Evolutionary conservation across 225 moss, liverwort and hornwort genomes (phyloP), one percentile per base, ranked within the genome.

Genomic region (Asterella californica): DNA sequence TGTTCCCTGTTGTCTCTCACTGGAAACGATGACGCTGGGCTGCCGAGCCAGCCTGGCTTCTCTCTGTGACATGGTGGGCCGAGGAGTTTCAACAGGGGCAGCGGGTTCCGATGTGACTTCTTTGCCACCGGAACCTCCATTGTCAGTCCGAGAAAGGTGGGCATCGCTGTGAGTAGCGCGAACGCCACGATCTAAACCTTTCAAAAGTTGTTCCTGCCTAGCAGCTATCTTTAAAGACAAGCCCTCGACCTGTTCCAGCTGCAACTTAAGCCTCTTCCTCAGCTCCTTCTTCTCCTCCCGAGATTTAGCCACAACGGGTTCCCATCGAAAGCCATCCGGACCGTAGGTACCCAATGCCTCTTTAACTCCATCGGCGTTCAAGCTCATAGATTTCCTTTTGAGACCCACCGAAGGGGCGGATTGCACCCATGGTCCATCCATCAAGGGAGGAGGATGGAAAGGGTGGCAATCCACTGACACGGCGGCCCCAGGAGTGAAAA

Each of bases 351-450:
- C 76, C 62, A 59, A 46, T 24, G 73, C 47, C 36, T 86, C 83
- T 45, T 82, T 89, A 27, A 72, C 87, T 24, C 90, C 92, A 38
- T 99, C 95, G 62, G 92, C 89, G 83, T 99, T 99, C 88, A 99
- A 81, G 85, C 94, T 99, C 95, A 99, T 99, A 9, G 94, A 99
- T 88, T 99, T 99, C 46, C 97, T 89, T 74, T 99, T 99, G 77
- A 94, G 84, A 81, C 87, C 87, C 87, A 87, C 84, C 78, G 80
- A 52, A 59, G 84, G 82, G 36, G 83, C 80, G 80, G 87, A 87
- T 81, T 84, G 87, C 84, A 87, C 84, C 87, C 87, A 87, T 63
- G 82, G 79, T 85, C 84, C 87, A 78, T 87, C 87, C 87, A 87
- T 87, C 74, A 84, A 83, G 79, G 82, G 74, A 71, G 82, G 84